Percentiles rank a stretch among this genome's conserved stretches.
Conservation (phyloP, 805 yeast genomes). For the Komagataella pastoris region DNA sequence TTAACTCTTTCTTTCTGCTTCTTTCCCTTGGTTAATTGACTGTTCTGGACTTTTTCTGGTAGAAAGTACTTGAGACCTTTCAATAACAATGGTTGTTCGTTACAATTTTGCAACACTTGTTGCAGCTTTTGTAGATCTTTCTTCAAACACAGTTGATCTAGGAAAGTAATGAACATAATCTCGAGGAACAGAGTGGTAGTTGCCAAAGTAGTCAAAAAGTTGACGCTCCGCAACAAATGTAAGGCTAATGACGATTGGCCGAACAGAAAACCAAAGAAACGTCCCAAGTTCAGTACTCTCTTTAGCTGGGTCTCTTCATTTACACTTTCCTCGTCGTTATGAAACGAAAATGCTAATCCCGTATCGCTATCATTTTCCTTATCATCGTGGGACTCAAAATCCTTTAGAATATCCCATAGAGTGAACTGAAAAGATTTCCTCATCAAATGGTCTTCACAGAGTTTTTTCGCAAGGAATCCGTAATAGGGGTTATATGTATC, state of each 20-base stretch:
- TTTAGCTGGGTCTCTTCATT: constrained; percentile 41
- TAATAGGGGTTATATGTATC: constrained; percentile 83
- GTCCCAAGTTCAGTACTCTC: constrained; percentile 58
- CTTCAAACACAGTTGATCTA: constrained; percentile 48
- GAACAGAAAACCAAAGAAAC: constrained; percentile 66
- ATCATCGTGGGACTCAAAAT: constrained; percentile 39
- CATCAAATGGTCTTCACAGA: constrained; percentile 63
- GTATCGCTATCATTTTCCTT: constrained; percentile 27
- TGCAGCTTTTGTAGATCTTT: constrained; percentile 17
- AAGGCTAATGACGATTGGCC: constrained; percentile 64
- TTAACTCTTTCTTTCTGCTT: constrained; percentile 41
- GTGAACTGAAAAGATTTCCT: constrained; percentile 80
- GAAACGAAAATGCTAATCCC: neutral
- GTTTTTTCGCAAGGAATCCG: constrained; percentile 60
- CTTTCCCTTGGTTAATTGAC: constrained; percentile 37
- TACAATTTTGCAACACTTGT: constrained; percentile 32
- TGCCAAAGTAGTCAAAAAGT: constrained; percentile 50
- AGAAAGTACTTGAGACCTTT: constrained; percentile 58
- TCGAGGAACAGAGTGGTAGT: constrained; percentile 65
- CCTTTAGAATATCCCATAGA: constrained; percentile 77
- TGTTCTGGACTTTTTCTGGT: constrained; percentile 27
- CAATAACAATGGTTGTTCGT: constrained; percentile 41
- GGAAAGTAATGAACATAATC: constrained; percentile 52
- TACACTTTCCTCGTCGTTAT: constrained; percentile 19
- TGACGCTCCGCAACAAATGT: constrained; percentile 58